Evolutionary conservation across 306 rosid genomes (phyloP), one percentile per base, ranked within the genome.

Genomic region (Lupinus albus): DNA sequence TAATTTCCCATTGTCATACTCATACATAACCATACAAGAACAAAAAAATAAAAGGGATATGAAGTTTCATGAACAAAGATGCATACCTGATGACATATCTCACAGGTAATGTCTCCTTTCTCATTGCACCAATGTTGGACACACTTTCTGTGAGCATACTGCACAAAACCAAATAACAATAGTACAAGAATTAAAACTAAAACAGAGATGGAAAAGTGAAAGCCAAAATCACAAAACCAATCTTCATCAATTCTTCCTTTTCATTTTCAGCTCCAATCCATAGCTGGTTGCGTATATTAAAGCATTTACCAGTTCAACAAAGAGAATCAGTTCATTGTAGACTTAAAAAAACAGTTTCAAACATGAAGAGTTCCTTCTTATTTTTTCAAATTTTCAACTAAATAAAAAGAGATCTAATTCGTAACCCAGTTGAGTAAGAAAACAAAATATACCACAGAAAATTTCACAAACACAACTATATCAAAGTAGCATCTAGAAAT

Each of bases 111-210:
- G 82, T 92, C 98, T 49, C 98, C 98, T 84, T 92, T 92, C 84
- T 92, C 98, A 73, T 92, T 78, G 78, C 98, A 92, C 98, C 98
- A 92, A 76, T 84, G 93, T 83, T 92, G 98, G 56, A 92, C 96
- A 42, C 98, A 92, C 80, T 92, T 92, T 63, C 98, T 82, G 82
- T 92, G 98, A 35, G 98, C 98, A 84, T 78, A 92, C 98, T 92
- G 88, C 55, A 10, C 44, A 66, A 70, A 71, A 57, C 25, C 53
- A 54, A 35, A 72, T 14, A 41, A 2, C 18, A 68, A 48, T 36
- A 62, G 63, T 75, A 46, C 21, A 57, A 64, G 14, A 38, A 54
- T 57, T 38, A 50, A 25, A 25, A 70, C 57, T 1, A 47, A 72
- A 52, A n/a, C 14, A 67, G 42, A 53, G 11, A 67, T 10, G 7